Base-by-base conservation (phyloP, 2,329 filamentous ascomycete species). In the Ambrosiella xylebori region DNA sequence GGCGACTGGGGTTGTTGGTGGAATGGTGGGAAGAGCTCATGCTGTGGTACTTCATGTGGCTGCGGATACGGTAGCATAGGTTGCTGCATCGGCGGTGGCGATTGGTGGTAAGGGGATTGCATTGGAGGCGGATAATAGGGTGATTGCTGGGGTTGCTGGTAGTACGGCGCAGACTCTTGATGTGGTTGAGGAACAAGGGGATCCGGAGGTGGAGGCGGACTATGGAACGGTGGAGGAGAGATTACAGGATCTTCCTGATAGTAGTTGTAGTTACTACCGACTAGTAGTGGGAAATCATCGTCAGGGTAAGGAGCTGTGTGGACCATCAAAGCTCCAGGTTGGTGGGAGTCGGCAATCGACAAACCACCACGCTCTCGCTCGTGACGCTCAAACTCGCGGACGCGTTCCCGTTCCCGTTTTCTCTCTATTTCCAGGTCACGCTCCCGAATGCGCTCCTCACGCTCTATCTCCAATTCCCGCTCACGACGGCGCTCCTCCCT, bases 281-380 rank as follows among this genome's bases (percentile, higher is more conserved):
- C 39, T 5, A 54, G 58, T 11, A 59, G 38, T 4, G 41, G 17
- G 35, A 53, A 19, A 47, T 54, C 38, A n/a, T 60, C 51, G n/a
- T 60, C 59, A 12, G 59, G 59, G 38, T 60, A 58, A 12, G 56
- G 59, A 9, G 45, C 52, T 12, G 54, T 51, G 6, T 54, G 41
- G 40, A 39, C 41, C 11, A 19, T 47, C 27, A 53, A 19, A 36
- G 58, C 49, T 35, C 39, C 36, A 39, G 49, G 15, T 17, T 19
- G 61, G 45, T 64, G 62, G 27, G 65, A 15, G 9, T 51, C 47
- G 6, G 7, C 17, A 11, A 51, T 64, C 15, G 65, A 63, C 27
- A 67, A 66, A 56, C 66, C 65, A 58, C 66, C 65, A 6, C 63
- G 60, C 11, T 49, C 39, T n/a, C 41, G 51, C 13, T 47, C 37